Base-by-base conservation (phyloP, 176 grass and related monocot genomes). In the Themeda triandra region DNA sequence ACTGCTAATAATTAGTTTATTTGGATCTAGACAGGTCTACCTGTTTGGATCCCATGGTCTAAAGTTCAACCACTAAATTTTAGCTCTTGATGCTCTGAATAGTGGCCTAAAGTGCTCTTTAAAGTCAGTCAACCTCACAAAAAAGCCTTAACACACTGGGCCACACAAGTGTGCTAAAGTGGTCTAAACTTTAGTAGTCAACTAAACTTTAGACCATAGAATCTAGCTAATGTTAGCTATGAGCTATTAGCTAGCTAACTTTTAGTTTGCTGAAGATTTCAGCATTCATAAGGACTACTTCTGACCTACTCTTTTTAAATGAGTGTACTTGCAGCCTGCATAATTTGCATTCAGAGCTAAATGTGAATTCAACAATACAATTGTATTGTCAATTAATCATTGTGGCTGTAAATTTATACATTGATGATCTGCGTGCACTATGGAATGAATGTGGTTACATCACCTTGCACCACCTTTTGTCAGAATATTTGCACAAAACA, bases 371-470 rank as follows among this genome's bases (percentile, higher is more conserved):
- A 64, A 31, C 15, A 29, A 18, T 64, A 40, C 17, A 63, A 48
- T 33, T 59, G 13, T 2, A 5, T 36, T 45, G 41, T 66, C 56
- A 62, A 62, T 13, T 62, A 27, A 60, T 27, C 56, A 46, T n/a
- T 73, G 64, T 37, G 10, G 46, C 40, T 35, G 33, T 35, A 35
- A 68, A 72, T 49, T 58, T 66, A 23, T 77, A 51, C 23, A 42
- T 53, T 30, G 31, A 81, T n/a, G 15, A 63, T 80, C 40, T 30
- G 58, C 27, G 1, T 63, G 30, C n/a, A 74, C 17, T 19, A 63
- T 21, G 49, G 24, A 60, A 51, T 79, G 60, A 42, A 80, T 79
- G 58, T 83, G 68, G 68, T 56, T 29, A 33, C 39, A 64, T 69
- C 54, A 75, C 78, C 72, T 83, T 65, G 41, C 25, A 77, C 67